Conservation (phyloP, 306 rosid species). For the Cicer yamashitae region DNA sequence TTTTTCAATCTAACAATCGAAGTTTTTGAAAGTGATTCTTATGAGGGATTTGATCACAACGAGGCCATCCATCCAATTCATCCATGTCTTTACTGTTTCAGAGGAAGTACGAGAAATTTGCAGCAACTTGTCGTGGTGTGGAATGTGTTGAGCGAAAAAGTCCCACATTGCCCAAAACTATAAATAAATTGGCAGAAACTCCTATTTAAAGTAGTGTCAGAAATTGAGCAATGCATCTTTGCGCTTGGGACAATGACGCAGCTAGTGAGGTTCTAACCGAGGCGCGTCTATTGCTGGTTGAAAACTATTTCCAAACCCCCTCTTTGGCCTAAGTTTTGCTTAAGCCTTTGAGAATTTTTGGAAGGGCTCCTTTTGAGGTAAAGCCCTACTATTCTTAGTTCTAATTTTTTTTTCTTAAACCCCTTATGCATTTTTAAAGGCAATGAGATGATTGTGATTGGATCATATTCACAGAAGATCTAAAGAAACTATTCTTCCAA, state of each 20-base stretch:
- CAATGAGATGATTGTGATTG: no score
- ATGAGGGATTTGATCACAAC: neutral
- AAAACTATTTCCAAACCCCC: conserved; percentile 35
- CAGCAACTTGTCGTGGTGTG: neutral
- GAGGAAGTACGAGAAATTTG: neutral
- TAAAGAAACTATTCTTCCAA: no score
- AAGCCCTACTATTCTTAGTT: conserved; percentile 22
- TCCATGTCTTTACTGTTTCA: neutral
- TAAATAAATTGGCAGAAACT: neutral
- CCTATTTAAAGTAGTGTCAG: neutral
- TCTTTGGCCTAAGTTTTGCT: conserved; percentile 3
- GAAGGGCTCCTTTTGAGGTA: conserved; percentile 37
- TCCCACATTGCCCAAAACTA: conserved; percentile 27
- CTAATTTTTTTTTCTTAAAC: neutral
- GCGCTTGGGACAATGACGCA: conserved; percentile 30
- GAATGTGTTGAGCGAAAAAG: neutral
- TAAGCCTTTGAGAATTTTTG: conserved; percentile 45
- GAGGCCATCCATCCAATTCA: neutral
- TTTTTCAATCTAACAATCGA: neutral
- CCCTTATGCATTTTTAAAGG: no score
- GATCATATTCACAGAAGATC: no score
- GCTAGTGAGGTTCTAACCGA: conserved; percentile 17
- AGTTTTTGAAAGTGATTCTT: neutral
- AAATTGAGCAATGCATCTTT: rapidly evolving
- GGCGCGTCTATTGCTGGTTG: conserved; percentile 35